Conservation (phyloP, 208 protist genomes). For the Trypanosoma platydactyli region DNA sequence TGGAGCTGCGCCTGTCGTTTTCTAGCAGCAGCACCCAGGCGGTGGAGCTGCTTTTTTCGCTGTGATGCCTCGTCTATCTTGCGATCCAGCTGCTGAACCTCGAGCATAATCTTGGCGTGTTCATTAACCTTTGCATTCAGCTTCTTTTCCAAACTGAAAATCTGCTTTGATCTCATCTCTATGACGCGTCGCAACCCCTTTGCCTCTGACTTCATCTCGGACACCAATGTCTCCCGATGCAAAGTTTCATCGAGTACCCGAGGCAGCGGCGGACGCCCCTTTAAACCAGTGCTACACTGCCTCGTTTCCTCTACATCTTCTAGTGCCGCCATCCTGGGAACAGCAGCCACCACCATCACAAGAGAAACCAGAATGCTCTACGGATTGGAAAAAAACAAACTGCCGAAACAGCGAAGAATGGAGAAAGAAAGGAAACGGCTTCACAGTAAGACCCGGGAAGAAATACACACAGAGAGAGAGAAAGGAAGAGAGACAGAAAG, state of each 20-base stretch:
- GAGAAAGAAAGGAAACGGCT: background rate
- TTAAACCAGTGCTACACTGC: background rate
- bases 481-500: no score
- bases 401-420: constrained; percentile 6
- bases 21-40: constrained; percentile 9
- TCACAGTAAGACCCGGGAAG: no score
- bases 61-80: constrained; percentile 13
- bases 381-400: constrained; percentile 4
- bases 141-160: background rate
- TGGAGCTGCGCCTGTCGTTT: constrained; percentile 13
- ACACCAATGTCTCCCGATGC: background rate
- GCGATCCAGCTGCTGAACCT: constrained; percentile 6
- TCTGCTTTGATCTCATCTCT: constrained; percentile 12
- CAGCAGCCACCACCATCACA: no score
- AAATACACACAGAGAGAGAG: no score
- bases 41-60: constrained; percentile 4
- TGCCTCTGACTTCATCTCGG: constrained; percentile 12
- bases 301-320: no score
- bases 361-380: background rate
- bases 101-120: background rate
- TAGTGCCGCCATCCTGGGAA: constrained; percentile 1
- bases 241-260: background rate
- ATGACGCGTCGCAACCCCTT: constrained; percentile 8
- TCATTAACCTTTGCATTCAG: constrained; percentile 1
- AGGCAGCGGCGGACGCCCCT: constrained; percentile 1